Conservation (phyloP, 139 green algal species). For the Coelastrella sp. region DNA sequence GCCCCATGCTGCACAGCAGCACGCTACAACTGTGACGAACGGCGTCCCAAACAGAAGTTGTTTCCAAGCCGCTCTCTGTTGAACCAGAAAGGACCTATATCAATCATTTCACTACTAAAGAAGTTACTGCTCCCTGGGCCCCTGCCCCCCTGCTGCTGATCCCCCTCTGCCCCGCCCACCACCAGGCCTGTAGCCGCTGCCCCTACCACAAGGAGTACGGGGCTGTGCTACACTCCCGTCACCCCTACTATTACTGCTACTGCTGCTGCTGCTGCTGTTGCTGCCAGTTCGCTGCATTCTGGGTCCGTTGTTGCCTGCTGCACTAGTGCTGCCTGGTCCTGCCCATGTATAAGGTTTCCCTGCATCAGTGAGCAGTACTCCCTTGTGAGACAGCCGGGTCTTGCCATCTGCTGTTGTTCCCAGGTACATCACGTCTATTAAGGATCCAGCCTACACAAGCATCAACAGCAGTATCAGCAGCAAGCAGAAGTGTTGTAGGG, state of each 20-base stretch:
- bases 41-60: no score
- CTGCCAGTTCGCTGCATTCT: not conserved
- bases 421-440: slow-evolving; percentile 88
- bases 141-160: no score
- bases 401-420: slow-evolving; percentile 60
- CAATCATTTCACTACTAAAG: no score
- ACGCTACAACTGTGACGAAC: no score
- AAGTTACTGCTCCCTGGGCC: no score
- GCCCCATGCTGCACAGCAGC: no score
- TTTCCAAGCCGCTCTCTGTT: no score
- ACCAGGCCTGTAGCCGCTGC: no score
- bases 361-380: not conserved
- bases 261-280: slow-evolving; percentile 17
- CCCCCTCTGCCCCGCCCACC: no score
- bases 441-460: slow-evolving; percentile 65
- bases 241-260: not conserved
- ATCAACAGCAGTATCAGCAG: not conserved
- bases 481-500: not conserved
- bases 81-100: no score
- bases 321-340: not conserved
- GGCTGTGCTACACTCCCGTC: not conserved
- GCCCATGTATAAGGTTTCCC: not conserved
- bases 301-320: slow-evolving; percentile 7
- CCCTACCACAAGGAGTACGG: not conserved
- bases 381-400: slow-evolving; percentile 57